Evolutionary conservation across 805 yeast genomes (phyloP), one percentile per base, ranked within the genome.

Genomic region (Saccharomycopsis babjevae): DNA sequence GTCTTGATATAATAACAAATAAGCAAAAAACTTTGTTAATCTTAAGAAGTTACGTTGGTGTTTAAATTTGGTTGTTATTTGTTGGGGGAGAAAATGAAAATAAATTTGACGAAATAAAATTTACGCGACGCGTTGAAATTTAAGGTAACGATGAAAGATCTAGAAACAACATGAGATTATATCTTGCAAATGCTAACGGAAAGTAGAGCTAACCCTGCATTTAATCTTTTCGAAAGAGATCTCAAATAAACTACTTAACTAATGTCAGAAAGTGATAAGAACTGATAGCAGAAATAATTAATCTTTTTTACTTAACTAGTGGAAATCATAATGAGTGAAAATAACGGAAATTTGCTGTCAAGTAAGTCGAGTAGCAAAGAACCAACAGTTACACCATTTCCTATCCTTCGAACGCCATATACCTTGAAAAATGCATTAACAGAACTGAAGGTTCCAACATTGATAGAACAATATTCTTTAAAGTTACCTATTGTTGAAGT

Each of bases 331-430:
- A 39, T 56, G 42, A 28, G 30, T 40, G 18, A 38, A 18, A 56
- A 18, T 7, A 13, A 56, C 7, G 36, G 36, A 32, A 38, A 28
- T 15, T 5, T 20, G 22, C 38, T 18, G 20, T 56, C 42, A 10
- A 22, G 25, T 38, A 30, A 34, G 22, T 16, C 58, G 36, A 28
- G 58, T 40, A 34, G 43, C 13, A 40, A 56, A n/a, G 36, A 34
- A 34, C 50, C 30, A 40, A 40, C 52, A 10, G 28, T 28, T 8
- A 43, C 50, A 10, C 54, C 61, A 25, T 50, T 60, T 10, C 58
- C 63, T 1, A 52, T 60, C 4, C 52, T 50, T 38, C 18, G 63
- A 18, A 62, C 65, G 3, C 65, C 65, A 50, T 63, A 63, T 25
- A 61, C 57, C 22, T 22, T 61, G 13, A 38, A 36, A 28, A 61